Percentiles rank a stretch among this genome's conserved stretches.
Evolutionary conservation across 1,139 yeast species (phyloP).

Genomic region (Kluyveromyces marxianus): DNA sequence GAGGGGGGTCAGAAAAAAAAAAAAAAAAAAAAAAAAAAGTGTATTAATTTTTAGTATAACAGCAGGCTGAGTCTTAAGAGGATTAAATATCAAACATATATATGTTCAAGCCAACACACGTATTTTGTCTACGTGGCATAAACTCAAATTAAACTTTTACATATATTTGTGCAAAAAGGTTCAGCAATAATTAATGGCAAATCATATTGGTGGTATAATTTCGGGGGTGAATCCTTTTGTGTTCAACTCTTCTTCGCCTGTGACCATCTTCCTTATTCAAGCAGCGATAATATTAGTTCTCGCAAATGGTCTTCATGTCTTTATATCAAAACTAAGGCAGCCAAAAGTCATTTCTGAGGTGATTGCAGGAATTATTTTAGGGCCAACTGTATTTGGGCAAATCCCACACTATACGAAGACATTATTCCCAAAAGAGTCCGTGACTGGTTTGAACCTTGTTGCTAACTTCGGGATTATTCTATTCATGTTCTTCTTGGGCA

Average conservation of each 20-base stretch:
- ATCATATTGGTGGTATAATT: slow-evolving; percentile 53
- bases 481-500: slow-evolving; percentile 66
- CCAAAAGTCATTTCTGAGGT: slow-evolving; percentile 79
- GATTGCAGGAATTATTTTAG: slow-evolving; percentile 61
- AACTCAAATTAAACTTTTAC: too few relatives aligned
- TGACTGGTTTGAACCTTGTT: slow-evolving; percentile 55
- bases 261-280: slow-evolving; percentile 27
- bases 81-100: too few relatives aligned
- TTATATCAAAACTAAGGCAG: slow-evolving; percentile 53
- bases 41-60: too few relatives aligned
- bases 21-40: too few relatives aligned
- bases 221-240: slow-evolving; percentile 64
- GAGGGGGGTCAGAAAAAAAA: too few relatives aligned
- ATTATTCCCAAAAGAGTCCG: slow-evolving; percentile 56
- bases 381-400: slow-evolving; percentile 63
- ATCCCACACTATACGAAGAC: slow-evolving; percentile 56
- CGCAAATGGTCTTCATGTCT: slow-evolving; percentile 47
- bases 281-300: slow-evolving; percentile 24
- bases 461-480: slow-evolving; percentile 70
- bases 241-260: slow-evolving; percentile 39
- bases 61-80: too few relatives aligned
- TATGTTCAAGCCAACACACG: too few relatives aligned
- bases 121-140: too few relatives aligned
- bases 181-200: slow-evolving; percentile 8
- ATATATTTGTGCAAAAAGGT: too few relatives aligned